Evolutionary conservation across 225 moss, liverwort and hornwort species (phyloP).

Genomic region (Ulota crispa): DNA sequence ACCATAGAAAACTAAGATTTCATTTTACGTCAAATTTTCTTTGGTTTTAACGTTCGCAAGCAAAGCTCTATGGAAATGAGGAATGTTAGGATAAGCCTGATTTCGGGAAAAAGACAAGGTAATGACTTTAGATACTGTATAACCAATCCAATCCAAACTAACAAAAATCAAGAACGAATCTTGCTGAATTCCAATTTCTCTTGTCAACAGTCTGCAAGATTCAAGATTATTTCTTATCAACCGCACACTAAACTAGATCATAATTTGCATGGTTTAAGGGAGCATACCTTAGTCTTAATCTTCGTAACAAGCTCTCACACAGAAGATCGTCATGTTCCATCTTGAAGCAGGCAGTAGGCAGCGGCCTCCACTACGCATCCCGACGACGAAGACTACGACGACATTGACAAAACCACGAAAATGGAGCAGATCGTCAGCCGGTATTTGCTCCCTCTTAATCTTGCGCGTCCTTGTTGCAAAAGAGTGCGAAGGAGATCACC

Average conservation of each 20-base stretch:
- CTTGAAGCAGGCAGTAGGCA: slow-evolving; percentile 21
- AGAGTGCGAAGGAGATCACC: not conserved
- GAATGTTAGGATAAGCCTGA: not conserved
- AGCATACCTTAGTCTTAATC: not conserved
- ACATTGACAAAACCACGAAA: not conserved
- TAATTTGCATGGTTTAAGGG: not conserved
- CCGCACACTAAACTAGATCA: not conserved
- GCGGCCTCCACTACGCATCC: slow-evolving; percentile 27
- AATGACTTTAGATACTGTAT: not conserved
- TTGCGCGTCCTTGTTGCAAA: not conserved
- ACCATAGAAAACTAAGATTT: not conserved
- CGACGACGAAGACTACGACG: not conserved
- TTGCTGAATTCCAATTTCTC: not conserved
- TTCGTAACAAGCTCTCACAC: not conserved
- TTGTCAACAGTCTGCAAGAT: not conserved
- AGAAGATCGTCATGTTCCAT: not conserved
- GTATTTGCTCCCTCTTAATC: not conserved
- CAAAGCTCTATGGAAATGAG: not conserved
- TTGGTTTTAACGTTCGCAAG: not conserved
- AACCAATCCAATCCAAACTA: not conserved
- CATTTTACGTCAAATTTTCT: not conserved
- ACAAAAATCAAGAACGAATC: not conserved
- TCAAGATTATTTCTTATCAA: not conserved
- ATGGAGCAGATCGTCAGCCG: not conserved
- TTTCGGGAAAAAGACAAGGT: not conserved